Evolutionary conservation across 176 grass and related monocot species (phyloP), one percentile per base, ranked within the genome.

Genomic region (Melocanna baccifera): DNA sequence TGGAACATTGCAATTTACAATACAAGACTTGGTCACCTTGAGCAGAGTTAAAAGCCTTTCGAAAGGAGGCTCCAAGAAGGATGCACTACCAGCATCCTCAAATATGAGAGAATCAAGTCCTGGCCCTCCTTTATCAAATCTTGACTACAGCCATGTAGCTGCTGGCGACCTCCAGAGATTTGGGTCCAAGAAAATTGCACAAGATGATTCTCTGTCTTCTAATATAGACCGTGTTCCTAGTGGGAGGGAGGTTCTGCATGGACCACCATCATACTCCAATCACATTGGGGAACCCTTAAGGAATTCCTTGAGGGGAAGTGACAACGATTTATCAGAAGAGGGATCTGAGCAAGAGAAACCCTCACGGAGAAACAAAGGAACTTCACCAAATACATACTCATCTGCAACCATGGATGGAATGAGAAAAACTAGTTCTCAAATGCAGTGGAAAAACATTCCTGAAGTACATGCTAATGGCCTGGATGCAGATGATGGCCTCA

Each of bases 11-110:
- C 39, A 23, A 76, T 48, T 41, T 61, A 26, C 20, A 34, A 51
- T 53, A 56, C 10, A 41, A 58, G 7, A 29, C 20, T 80, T 25
- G 20, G 12, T 69, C 43, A n/a, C 70, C 29, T 87, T 81, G 53
- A 83, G 81, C 75, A 87, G 89, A 71, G 89, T 91, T 64, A 91
- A 91, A 81, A 87, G 89, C 64, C 85, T 91, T 76, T 91, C 89
- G 9, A 91, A 87, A 71, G 85, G 85, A 22, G 76, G 75, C 75
- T 81, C 69, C 62, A 91, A 87, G 76, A 91, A 85, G 85, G 89
- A 91, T 84, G 25, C 84, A 18, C 84, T 40, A 62, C 63, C 75
- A 26, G 82, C 62, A 80, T 76, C 85, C 25, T 66, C 79, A 72
- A 91, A 81, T 84, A 66, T 87, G 77, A 87, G 89, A 84, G 89